A percentile compares a stretch with the other conserved stretches of the same genome.
Evolutionary conservation across 257 asterid genomes (phyloP).

Genomic region (Capsicum pubescens): DNA sequence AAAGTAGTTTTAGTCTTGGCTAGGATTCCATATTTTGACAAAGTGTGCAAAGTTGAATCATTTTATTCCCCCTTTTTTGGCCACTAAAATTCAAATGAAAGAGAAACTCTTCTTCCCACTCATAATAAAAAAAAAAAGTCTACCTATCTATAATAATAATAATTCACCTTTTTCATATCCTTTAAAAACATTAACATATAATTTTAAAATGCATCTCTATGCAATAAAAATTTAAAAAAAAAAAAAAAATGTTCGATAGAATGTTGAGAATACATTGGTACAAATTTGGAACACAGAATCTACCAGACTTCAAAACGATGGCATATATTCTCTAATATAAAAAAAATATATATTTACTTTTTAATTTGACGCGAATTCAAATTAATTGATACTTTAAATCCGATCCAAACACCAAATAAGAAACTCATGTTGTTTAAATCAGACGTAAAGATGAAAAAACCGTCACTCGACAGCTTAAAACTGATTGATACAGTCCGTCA

Average conservation of each 20-base stretch:
- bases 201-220: no score
- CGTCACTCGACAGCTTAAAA: no score
- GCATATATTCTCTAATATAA: no score
- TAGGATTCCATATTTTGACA: conserved; percentile 30
- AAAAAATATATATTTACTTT: no score
- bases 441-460: not conserved
- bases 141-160: not conserved
- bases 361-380: not conserved
- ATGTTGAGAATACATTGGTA: not conserved
- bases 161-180: conserved; percentile 1
- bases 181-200: not conserved
- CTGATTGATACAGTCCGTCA: no score
- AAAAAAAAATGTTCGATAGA: no score
- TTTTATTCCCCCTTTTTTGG: not conserved
- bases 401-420: not conserved
- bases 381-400: not conserved
- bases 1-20: conserved; percentile 19
- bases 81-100: conserved; percentile 23
- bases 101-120: not conserved
- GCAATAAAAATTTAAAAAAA: no score
- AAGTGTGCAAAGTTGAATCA: conserved; percentile 27
- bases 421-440: not conserved
- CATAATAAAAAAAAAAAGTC: not conserved
- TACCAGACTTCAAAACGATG: not conserved
- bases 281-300: not conserved